A percentile compares a stretch with the other conserved stretches of the same genome.
Conservation (phyloP, 2,329 filamentous ascomycete species). For the Colletotrichum sp. region DNA sequence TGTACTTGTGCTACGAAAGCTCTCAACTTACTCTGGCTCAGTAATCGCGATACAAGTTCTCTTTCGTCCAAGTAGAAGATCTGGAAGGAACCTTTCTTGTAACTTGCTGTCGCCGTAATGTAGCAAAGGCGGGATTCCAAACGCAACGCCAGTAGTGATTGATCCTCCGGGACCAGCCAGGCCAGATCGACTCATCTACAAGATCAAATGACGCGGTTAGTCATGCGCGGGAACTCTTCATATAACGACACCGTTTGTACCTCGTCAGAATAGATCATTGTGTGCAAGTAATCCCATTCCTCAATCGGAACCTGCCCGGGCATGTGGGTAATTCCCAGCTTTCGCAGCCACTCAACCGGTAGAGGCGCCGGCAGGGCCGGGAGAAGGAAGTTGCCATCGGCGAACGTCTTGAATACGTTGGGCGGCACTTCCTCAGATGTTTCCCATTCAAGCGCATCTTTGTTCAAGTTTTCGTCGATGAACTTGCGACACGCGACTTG, state of each 20-base stretch:
- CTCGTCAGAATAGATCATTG: conserved; percentile 71
- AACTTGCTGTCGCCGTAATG: background rate
- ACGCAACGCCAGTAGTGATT: background rate
- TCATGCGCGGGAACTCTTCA: conserved; percentile 38
- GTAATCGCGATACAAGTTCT: conserved; percentile 80
- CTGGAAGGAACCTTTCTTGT: conserved; percentile 66
- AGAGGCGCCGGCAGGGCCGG: conserved; percentile 72
- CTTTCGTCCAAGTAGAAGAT: conserved; percentile 70
- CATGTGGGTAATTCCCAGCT: conserved; percentile 69
- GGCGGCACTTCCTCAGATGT: conserved; percentile 65
- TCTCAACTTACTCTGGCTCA: conserved; percentile 59
- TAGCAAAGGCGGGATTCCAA: background rate
- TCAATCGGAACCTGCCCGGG: conserved; percentile 71
- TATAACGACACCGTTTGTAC: background rate
- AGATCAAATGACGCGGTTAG: background rate
- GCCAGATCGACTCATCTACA: background rate
- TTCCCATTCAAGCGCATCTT: conserved; percentile 74
- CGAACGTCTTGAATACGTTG: conserved; percentile 69
- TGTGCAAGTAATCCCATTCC: conserved; percentile 76
- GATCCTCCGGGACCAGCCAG: background rate
- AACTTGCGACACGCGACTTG: conserved; percentile 73
- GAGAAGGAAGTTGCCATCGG: conserved; percentile 71
- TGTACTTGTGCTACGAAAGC: fast-evolving
- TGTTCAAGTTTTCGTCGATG: conserved; percentile 65
- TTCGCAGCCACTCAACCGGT: conserved; percentile 71